Evolutionary conservation across 2,329 filamentous ascomycete species (phyloP).

Genomic region (Cladosporium velox): DNA sequence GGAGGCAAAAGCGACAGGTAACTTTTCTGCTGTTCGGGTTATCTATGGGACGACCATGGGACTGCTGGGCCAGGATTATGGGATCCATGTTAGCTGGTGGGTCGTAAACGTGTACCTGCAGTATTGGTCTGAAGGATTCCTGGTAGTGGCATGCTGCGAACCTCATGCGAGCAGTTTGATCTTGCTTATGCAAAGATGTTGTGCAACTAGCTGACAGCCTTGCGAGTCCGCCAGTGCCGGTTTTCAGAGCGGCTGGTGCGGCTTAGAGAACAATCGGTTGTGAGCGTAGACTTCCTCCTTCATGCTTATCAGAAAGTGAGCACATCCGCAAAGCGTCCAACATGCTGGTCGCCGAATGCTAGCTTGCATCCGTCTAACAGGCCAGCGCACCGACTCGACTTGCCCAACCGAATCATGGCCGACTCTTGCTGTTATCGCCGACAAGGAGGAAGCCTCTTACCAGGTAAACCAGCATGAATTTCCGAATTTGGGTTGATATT

Average conservation of each 20-base stretch:
- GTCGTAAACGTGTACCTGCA: conserved; percentile 4
- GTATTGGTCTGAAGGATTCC: background rate
- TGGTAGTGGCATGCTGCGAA: conserved; percentile 2
- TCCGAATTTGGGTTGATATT: background rate
- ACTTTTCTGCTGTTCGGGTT: background rate
- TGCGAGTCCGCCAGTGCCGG: background rate
- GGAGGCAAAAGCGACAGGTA: conserved; percentile 2
- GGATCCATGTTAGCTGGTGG: background rate
- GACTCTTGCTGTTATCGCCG: background rate
- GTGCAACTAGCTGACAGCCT: background rate
- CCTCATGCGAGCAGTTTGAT: background rate
- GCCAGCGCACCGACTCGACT: background rate
- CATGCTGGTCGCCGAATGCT: background rate
- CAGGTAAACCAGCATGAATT: background rate
- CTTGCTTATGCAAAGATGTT: conserved; percentile 4
- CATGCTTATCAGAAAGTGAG: background rate
- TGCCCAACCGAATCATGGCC: conserved; percentile 13
- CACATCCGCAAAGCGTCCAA: background rate
- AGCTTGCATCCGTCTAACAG: background rate
- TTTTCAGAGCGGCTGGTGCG: background rate
- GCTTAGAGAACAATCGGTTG: background rate
- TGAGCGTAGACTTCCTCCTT: background rate
- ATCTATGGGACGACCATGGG: background rate
- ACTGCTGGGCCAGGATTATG: background rate
- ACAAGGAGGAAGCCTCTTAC: background rate